phyloP scores from a whole-genome alignment of 805 yeast genomes.

The Candida ficus region DNA sequence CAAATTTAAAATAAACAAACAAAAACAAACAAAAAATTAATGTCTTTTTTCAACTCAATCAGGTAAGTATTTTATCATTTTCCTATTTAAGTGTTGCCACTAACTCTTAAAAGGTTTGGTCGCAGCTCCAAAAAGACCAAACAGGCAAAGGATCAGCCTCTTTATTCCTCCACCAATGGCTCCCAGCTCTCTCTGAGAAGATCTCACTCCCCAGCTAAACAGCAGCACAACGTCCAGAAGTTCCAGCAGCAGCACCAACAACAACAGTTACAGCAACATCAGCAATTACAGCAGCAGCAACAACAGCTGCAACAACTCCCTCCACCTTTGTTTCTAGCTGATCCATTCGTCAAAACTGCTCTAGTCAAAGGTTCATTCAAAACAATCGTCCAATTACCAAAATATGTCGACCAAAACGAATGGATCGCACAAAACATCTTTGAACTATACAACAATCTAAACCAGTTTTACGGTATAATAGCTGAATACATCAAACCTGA shows the following conservation, averaged over 20 bases:
- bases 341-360: slow-evolving; percentile 91
- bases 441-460: slow-evolving; percentile 80
- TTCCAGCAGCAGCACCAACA: slow-evolving; percentile 22
- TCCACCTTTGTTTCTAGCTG: slow-evolving; percentile 63
- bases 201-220: slow-evolving; percentile 35
- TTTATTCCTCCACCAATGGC: slow-evolving; percentile 37
- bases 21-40: slow-evolving; percentile 9
- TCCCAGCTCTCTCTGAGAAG: slow-evolving; percentile 44
- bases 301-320: slow-evolving; percentile 15
- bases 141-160: slow-evolving; percentile 27
- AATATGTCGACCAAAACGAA: slow-evolving; percentile 89
- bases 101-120: slow-evolving; percentile 42
- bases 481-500: slow-evolving; percentile 89
- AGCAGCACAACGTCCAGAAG: slow-evolving; percentile 23
- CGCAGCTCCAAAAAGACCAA: slow-evolving; percentile 46
- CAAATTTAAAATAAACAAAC: neutral
- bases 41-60: slow-evolving; percentile 37
- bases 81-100: neutral
- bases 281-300: slow-evolving; percentile 16
- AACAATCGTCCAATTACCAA: slow-evolving; percentile 92
- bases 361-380: slow-evolving; percentile 94
- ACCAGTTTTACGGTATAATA: slow-evolving; percentile 86
- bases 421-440: slow-evolving; percentile 94
- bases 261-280: slow-evolving; percentile 17
- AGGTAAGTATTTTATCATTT: slow-evolving; percentile 9